A percentile compares a stretch with the other conserved stretches of the same genome.
phyloP scores from a whole-genome alignment of 163 green algal genomes.

The Scenedesmus sp. region DNA sequence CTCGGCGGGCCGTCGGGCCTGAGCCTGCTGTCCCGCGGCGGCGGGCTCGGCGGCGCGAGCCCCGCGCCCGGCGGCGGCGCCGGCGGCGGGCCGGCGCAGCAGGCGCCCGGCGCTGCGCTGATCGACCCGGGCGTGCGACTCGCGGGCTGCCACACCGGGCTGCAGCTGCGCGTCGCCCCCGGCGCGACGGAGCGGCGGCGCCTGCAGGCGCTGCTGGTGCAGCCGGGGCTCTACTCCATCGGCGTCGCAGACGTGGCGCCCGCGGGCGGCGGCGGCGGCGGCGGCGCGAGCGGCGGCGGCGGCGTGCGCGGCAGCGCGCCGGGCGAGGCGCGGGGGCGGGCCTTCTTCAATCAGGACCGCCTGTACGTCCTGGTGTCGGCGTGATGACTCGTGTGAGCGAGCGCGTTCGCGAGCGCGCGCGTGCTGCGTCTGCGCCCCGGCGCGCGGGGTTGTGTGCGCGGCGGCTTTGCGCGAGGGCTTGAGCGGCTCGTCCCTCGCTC shows the following conservation, averaged over 20 bases:
- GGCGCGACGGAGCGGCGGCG: constrained; percentile 14
- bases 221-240: constrained; percentile 56
- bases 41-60: background rate
- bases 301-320: background rate
- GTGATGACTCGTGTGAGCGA: too few species aligned
- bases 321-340: background rate
- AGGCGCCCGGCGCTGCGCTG: background rate
- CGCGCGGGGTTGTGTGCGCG: too few species aligned
- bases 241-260: constrained; percentile 39
- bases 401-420: background rate
- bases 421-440: too few species aligned
- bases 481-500: background rate
- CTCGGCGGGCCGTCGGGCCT: background rate
- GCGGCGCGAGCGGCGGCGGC: background rate
- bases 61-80: background rate
- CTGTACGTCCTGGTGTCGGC: constrained; percentile 39
- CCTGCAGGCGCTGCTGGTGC: constrained; percentile 33
- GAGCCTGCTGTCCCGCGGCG: background rate
- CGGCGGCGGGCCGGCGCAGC: background rate
- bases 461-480: background rate
- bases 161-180: constrained; percentile 36
- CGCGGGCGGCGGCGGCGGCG: background rate
- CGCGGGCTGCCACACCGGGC: constrained; percentile 26
- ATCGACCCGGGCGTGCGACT: constrained; percentile 49
- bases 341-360: constrained; percentile 29